Conservation (phyloP, 1,139 yeast species). For the Pichia sp. region DNA sequence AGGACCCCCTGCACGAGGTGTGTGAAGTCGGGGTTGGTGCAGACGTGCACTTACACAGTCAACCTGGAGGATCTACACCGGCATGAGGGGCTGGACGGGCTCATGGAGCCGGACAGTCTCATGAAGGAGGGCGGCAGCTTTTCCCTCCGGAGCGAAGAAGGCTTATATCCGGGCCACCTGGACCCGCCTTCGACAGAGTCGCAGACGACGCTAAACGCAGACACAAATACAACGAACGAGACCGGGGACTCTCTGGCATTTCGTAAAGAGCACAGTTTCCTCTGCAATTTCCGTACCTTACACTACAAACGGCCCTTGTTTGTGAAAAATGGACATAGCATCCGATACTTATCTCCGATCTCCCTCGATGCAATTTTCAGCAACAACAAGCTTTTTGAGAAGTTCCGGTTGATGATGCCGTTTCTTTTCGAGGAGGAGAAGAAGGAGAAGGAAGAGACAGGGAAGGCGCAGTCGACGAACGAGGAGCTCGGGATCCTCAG, state of each 20-base stretch:
- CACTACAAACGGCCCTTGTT: slow-evolving; percentile 14
- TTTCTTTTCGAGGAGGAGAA: slow-evolving; percentile 12
- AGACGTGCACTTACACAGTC: slow-evolving; percentile 15
- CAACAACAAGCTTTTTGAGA: slow-evolving; percentile 8
- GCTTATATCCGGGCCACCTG: not conserved
- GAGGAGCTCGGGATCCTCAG: slow-evolving; percentile 3
- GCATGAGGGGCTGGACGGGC: too few species aligned
- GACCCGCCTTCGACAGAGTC: not conserved
- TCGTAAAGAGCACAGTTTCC: not conserved
- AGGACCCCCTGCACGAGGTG: slow-evolving; percentile 43
- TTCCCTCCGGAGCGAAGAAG: not conserved
- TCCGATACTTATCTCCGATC: slow-evolving; percentile 12
- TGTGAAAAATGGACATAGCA: slow-evolving; percentile 14
- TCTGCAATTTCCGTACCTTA: slow-evolving; percentile 8
- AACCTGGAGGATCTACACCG: not conserved
- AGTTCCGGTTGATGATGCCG: slow-evolving; percentile 10
- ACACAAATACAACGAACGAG: too few species aligned
- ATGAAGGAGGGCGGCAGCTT: not conserved
- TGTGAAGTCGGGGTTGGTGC: slow-evolving; percentile 13
- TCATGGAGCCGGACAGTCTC: too few species aligned
- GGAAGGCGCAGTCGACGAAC: not conserved
- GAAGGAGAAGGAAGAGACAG: not conserved
- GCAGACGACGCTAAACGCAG: not conserved
- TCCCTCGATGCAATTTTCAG: slow-evolving; percentile 7
- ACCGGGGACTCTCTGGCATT: not conserved